Percentiles rank a stretch among this genome's conserved stretches.
phyloP scores from a whole-genome alignment of 495 filamentous ascomycete genomes.

The Neurospora sp. region DNA sequence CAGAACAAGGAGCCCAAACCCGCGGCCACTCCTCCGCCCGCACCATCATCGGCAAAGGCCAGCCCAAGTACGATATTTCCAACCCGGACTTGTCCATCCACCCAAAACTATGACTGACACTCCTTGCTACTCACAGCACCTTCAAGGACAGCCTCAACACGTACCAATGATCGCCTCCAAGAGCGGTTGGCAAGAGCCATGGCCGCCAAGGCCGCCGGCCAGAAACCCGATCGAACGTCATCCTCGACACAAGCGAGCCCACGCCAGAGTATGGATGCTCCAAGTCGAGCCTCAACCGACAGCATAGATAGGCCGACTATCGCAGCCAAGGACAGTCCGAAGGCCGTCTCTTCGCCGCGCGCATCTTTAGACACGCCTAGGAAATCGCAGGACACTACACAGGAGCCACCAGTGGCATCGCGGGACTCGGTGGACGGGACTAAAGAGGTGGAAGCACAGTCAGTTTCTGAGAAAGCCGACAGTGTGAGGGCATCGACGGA shows the following conservation, averaged over 20 bases:
- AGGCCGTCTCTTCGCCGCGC: constrained; percentile 7
- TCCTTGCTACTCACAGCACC: constrained; percentile 16
- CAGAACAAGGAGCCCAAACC: constrained; percentile 21
- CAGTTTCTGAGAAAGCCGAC: background rate
- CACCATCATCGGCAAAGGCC: constrained; percentile 18
- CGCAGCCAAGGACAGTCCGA: constrained; percentile 5
- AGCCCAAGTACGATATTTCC: constrained; percentile 16
- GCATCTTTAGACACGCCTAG: constrained; percentile 13
- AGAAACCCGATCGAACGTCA: constrained; percentile 3
- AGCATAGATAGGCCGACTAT: constrained; percentile 12
- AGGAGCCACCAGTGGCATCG: background rate
- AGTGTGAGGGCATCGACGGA: constrained; percentile 3
- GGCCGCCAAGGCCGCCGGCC: constrained; percentile 31
- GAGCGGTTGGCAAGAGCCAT: constrained; percentile 65
- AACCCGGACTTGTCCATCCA: background rate
- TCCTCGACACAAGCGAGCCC: constrained; percentile 20
- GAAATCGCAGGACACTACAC: constrained; percentile 6
- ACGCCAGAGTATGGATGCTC: constrained; percentile 23
- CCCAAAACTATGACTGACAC: constrained; percentile 7
- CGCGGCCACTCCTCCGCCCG: constrained; percentile 8
- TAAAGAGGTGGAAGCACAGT: background rate
- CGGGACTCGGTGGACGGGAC: background rate
- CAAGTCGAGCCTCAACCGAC: constrained; percentile 20
- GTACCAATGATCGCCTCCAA: constrained; percentile 67
- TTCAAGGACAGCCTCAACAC: constrained; percentile 43